Conservation (phyloP, 495 filamentous ascomycete species). For the Ascobolus immersus region DNA sequence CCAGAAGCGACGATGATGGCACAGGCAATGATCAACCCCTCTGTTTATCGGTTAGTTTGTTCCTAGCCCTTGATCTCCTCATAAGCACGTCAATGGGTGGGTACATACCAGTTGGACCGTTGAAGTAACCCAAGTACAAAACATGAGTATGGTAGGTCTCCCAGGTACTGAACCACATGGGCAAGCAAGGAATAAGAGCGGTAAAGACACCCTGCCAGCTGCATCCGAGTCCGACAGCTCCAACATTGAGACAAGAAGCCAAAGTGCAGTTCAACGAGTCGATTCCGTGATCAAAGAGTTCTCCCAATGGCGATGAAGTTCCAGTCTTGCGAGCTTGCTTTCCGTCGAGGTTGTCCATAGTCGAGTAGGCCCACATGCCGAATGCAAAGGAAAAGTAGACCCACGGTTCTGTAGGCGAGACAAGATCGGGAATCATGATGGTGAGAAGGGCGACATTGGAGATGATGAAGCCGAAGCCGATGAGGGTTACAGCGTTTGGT, state of each 20-base stretch:
- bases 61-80: neutral
- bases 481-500: conserved; percentile 86
- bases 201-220: conserved; percentile 69
- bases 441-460: conserved; percentile 58
- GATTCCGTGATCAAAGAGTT: conserved; percentile 96
- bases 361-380: conserved; percentile 93
- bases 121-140: conserved; percentile 85
- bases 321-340: conserved; percentile 91
- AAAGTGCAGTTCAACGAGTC: conserved; percentile 91
- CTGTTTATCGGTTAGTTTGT: conserved; percentile 14
- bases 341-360: conserved; percentile 94
- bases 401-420: conserved; percentile 81
- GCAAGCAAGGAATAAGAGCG: conserved; percentile 65
- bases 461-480: conserved; percentile 87
- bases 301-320: conserved; percentile 78
- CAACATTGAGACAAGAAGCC: conserved; percentile 61
- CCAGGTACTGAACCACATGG: conserved; percentile 99
- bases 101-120: conserved; percentile 49
- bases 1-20: conserved; percentile 63
- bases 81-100: neutral
- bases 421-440: conserved; percentile 68
- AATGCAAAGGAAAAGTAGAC: conserved; percentile 85
- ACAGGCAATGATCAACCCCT: conserved; percentile 77
- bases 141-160: conserved; percentile 98
- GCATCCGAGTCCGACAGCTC: conserved; percentile 69